Base-by-base conservation (phyloP, 75 land plant species). In the Adiantum capillusveneris region DNA sequence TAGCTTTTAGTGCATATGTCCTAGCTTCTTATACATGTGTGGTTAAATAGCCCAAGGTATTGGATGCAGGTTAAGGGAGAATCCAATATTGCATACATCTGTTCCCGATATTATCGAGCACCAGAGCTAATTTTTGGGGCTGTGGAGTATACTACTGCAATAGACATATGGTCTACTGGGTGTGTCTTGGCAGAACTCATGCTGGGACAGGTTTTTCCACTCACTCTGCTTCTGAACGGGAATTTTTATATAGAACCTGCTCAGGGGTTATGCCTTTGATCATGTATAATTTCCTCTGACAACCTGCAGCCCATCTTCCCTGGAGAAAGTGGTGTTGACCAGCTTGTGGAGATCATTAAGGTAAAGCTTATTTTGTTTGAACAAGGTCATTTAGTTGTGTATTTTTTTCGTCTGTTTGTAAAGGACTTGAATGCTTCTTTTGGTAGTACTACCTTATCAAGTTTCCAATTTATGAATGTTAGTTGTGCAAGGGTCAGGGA, bases 131-230 rank as follows among this genome's bases (percentile, higher is more conserved):
- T 79, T 39, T 79, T 79, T 65, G 85, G 85, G 58, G 85, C 85
- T 0, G 65, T 84, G 5, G 85, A 82, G 48, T 82, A 82, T 67
- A 82, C 85, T 12, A 75, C 84, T 30, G 69, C 83, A 27, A 82
- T 82, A 50, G 85, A 82, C 31, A 72, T 82, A 17, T 82, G 85
- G 85, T 82, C 85, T 41, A 76, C 77, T 28, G 85, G 85, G 26
- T 82, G 85, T 72, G 83, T 82, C 29, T 58, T 82, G 74, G 85
- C 85, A 25, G 85, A 82, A 52, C 70, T 82, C n/a, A 84, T 82
- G 49, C 71, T 82, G 12, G 63, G 49, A 11, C 62, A 74, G 88
- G 96, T 88, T 80, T 84, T 86, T 24, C 9, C 3, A 34, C 3
- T 34, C 9, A 3, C 7, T 34, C 37, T 34, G 3, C 3, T 9